phyloP scores from a whole-genome alignment of 1,139 yeast genomes.

The Schwanniomyces etchellsii region DNA sequence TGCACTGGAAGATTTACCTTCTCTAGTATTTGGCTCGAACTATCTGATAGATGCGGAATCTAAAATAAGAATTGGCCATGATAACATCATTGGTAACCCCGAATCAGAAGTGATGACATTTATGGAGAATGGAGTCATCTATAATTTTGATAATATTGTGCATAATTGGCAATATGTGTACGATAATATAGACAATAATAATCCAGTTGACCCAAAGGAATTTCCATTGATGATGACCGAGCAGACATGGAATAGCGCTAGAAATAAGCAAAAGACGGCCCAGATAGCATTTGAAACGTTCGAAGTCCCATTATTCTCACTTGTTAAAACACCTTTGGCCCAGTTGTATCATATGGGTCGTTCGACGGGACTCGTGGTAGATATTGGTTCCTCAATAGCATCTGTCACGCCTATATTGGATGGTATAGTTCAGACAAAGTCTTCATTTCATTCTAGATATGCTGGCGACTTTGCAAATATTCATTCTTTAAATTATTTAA shows the following conservation, averaged over 20 bases:
- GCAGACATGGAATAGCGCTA: conserved; percentile 55
- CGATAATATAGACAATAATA: conserved; percentile 38
- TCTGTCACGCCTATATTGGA: conserved; percentile 68
- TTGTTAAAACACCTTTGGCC: conserved; percentile 66
- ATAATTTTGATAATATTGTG: conserved; percentile 58
- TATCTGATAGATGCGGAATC: conserved; percentile 35
- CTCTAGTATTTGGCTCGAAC: conserved; percentile 50
- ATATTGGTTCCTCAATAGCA: conserved; percentile 57
- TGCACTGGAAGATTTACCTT: conserved; percentile 61
- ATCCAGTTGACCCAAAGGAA: conserved; percentile 43
- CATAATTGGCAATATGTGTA: conserved; percentile 59
- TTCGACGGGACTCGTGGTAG: conserved; percentile 63
- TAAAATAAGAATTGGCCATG: conserved; percentile 46
- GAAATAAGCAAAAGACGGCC: conserved; percentile 44
- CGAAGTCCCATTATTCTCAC: conserved; percentile 60
- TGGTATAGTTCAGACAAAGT: conserved; percentile 60
- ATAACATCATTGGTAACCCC: conserved; percentile 36
- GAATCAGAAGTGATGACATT: conserved; percentile 54
- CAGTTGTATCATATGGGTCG: conserved; percentile 66
- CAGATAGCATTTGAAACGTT: conserved; percentile 63
- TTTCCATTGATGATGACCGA: conserved; percentile 64
- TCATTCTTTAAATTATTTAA: conserved; percentile 41
- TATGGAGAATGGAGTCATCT: conserved; percentile 58
- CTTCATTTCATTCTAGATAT: conserved; percentile 53
- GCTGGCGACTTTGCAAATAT: conserved; percentile 68